Evolutionary conservation across 768 basidiomycete species (phyloP).

Genomic region (Podaxis rugospora): DNA sequence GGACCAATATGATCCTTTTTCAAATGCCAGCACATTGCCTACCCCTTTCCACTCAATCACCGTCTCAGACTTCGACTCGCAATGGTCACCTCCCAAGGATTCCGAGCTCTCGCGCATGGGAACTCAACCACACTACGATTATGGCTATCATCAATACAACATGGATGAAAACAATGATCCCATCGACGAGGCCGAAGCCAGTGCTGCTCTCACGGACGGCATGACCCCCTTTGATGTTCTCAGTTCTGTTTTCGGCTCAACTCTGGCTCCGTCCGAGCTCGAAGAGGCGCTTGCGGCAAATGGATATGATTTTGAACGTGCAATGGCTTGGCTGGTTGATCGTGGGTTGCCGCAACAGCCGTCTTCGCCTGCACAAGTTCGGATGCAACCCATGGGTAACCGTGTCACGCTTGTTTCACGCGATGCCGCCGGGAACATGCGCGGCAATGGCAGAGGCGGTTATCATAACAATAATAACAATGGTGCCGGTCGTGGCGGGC

Average conservation of each 20-base stretch:
- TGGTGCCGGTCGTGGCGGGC: conserved; percentile 27
- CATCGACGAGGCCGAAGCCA: conserved; percentile 40
- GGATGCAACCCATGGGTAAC: conserved; percentile 62
- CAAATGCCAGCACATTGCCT: conserved; percentile 40
- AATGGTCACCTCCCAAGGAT: conserved; percentile 23
- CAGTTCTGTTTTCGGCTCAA: conserved; percentile 87
- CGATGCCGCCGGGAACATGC: conserved; percentile 31
- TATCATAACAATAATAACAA: conserved; percentile 21
- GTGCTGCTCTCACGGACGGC: conserved; percentile 72
- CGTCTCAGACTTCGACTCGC: conserved; percentile 56
- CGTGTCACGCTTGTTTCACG: conserved; percentile 63
- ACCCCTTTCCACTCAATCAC: conserved; percentile 58
- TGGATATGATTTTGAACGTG: conserved; percentile 91
- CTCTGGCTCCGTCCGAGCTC: conserved; percentile 84
- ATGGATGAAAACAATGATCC: conserved; percentile 16
- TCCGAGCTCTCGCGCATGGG: conserved; percentile 10
- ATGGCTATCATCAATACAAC: conserved; percentile 11
- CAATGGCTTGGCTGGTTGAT: conserved; percentile 94
- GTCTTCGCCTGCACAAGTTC: conserved; percentile 39
- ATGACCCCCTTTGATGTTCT: conserved; percentile 99
- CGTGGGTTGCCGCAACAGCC: conserved; percentile 41
- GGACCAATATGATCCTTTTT: conserved; percentile 81
- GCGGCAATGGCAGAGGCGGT: conserved; percentile 37
- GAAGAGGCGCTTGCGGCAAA: conserved; percentile 88
- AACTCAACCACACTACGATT: conserved; percentile 24